Percentiles rank a stretch among this genome's conserved stretches.
Evolutionary conservation across 2,329 filamentous ascomycete species (phyloP).

Genomic region (Botrytis sinoallii): DNA sequence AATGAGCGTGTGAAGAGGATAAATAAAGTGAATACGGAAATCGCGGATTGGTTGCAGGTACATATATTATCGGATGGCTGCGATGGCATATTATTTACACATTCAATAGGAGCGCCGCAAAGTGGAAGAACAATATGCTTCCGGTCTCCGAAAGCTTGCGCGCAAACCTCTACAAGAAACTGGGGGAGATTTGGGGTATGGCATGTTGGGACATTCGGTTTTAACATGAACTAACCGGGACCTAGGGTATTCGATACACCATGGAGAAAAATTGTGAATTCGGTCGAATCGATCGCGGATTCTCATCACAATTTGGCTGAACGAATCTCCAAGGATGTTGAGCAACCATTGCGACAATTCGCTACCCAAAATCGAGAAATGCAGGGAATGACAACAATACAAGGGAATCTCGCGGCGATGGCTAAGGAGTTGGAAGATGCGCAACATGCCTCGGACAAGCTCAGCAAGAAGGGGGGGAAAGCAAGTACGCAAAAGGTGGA

Average conservation of each 20-base stretch:
- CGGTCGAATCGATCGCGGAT: slow-evolving; percentile 75
- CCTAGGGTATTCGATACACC: slow-evolving; percentile 81
- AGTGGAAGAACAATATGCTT: slow-evolving; percentile 86
- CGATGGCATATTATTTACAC: slow-evolving; percentile 29
- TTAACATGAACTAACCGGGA: not conserved
- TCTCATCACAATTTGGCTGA: slow-evolving; percentile 79
- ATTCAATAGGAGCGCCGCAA: slow-evolving; percentile 76
- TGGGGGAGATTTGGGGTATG: slow-evolving; percentile 82
- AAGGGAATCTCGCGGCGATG: slow-evolving; percentile 74
- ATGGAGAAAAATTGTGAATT: slow-evolving; percentile 82
- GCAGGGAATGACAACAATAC: slow-evolving; percentile 75
- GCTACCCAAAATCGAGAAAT: slow-evolving; percentile 69
- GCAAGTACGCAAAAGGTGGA: slow-evolving; percentile 76
- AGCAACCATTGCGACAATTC: slow-evolving; percentile 77
- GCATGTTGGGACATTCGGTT: not conserved
- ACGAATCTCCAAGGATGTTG: slow-evolving; percentile 85
- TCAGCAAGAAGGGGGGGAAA: slow-evolving; percentile 74
- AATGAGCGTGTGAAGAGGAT: slow-evolving; percentile 87
- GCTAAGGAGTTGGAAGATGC: slow-evolving; percentile 83
- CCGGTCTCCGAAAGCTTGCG: slow-evolving; percentile 76
- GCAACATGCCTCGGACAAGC: slow-evolving; percentile 81
- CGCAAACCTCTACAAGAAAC: slow-evolving; percentile 71
- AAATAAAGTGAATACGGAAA: slow-evolving; percentile 78
- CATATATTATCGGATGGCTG: not conserved
- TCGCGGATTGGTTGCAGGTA: slow-evolving; percentile 97